Conservation (phyloP, 1,284 basidiomycete species). For the Crucibulum parvulum region DNA sequence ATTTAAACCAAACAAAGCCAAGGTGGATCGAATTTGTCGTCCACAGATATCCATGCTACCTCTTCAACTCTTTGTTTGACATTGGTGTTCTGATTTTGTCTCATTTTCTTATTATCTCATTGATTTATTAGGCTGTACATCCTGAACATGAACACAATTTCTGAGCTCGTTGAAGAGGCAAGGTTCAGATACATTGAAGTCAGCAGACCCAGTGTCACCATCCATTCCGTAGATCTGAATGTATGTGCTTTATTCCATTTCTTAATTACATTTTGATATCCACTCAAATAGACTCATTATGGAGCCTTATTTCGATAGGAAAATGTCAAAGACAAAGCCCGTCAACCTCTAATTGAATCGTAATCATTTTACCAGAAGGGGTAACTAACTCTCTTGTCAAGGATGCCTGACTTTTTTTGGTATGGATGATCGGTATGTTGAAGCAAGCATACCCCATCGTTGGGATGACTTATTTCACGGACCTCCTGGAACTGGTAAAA, state of each 20-base stretch:
- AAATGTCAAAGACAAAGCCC: conserved; percentile 51
- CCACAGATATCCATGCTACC: conserved; percentile 7
- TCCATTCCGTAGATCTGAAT: too few species aligned
- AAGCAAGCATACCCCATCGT: conserved; percentile 59
- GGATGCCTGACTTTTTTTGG: too few species aligned
- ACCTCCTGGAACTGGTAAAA: too few species aligned
- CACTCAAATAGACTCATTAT: conserved; percentile 34
- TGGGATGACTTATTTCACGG: too few species aligned
- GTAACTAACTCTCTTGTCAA: too few species aligned
- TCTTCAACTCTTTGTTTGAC: conserved; percentile 33
- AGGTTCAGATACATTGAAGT: conserved; percentile 48
- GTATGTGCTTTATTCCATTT: too few species aligned
- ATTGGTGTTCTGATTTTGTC: conserved; percentile 21
- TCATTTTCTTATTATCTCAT: neutral
- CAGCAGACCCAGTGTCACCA: conserved; percentile 34
- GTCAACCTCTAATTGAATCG: conserved; percentile 53
- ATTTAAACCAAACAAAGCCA: conserved; percentile 45
- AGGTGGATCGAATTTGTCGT: conserved; percentile 4
- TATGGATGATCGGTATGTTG: conserved; percentile 55
- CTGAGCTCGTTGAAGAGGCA: conserved; percentile 53
- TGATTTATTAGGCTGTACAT: conserved; percentile 49
- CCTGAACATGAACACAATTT: conserved; percentile 48
- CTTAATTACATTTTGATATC: neutral
- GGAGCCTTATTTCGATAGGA: conserved; percentile 46
- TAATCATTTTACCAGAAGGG: conserved; percentile 11